These are phyloP conservation scores for Xylaria multiplex DNA, from an alignment of 2,329 filamentous ascomycete species.

Conservation along the genomic window DNA sequence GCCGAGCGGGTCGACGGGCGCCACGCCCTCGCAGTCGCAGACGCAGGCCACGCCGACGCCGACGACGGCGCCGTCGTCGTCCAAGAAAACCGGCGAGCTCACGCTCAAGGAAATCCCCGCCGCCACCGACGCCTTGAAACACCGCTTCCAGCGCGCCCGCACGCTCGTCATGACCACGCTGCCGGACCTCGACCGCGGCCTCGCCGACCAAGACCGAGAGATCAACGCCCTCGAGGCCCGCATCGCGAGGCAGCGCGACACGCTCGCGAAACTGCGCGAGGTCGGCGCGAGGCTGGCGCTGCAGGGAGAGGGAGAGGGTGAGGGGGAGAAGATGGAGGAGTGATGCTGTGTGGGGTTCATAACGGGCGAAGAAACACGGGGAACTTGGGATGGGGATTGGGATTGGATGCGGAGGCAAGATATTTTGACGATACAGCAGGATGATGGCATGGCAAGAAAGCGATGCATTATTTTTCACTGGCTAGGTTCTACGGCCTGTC, in stretches of 20 bases:
- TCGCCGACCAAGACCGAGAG: slow-evolving; percentile 77
- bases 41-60: slow-evolving; percentile 44
- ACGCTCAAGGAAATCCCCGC: slow-evolving; percentile 79
- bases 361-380: neutral
- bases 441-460: no score
- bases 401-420: neutral
- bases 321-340: slow-evolving; percentile 56
- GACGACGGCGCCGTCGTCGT: slow-evolving; percentile 18
- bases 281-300: slow-evolving; percentile 57
- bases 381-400: neutral
- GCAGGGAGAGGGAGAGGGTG: slow-evolving; percentile 44
- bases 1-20: slow-evolving; percentile 17
- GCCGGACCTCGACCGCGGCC: slow-evolving; percentile 74
- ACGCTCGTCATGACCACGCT: slow-evolving; percentile 68
- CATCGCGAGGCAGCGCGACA: slow-evolving; percentile 69
- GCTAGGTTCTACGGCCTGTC: neutral
- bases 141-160: slow-evolving; percentile 83
- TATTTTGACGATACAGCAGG: no score
- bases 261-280: slow-evolving; percentile 65
- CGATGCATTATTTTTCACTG: no score
- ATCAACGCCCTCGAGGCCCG: slow-evolving; percentile 72
- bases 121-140: slow-evolving; percentile 81
- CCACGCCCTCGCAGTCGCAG: slow-evolving; percentile 42
- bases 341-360: slow-evolving; percentile 28
- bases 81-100: slow-evolving; percentile 47